Evolutionary conservation across 139 green algal genomes (phyloP), one percentile per base, ranked within the genome.

Genomic region (Astrephomene gubernaculifera): DNA sequence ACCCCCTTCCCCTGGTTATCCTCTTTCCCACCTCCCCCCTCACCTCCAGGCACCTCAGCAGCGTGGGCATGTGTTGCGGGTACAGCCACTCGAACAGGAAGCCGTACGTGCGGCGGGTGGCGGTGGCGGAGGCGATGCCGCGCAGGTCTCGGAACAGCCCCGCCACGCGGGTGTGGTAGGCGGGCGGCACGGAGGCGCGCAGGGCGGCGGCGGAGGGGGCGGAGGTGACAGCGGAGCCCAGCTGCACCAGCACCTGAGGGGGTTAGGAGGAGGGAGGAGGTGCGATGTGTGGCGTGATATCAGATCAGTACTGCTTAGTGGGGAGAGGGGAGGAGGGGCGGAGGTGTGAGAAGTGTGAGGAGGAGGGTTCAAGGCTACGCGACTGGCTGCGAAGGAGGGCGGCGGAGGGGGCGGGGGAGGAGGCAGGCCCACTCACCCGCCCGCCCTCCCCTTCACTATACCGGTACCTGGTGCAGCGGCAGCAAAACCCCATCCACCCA

Each of bases 11-110:
- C 49, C 49, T 57, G 14, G 14, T 57, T 25, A 12, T 57, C 49
- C 17, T 17, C 49, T 17, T 57, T 12, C 12, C 14, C 14, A 25
- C 49, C 57, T 44, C 31, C 35, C 24, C 24, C 0, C 68, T 2
- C 80, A 90, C 88, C 88, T 89, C 85, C 44, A 98, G 79, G 73
- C 95, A 96, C 49, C 89, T 91, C 41, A 95, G 57, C 22, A 99
- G 90, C 27, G 94, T 82, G 14, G 94, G 94, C 63, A 97, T 95
- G 92, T 99, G 96, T 33, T 88, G 80, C 0, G 97, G 96, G 92
- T 99, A 98, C 17, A 99, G 92, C 97, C 96, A 99, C 87, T 99
- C 96, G 86, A 99, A 99, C 31, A 99, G 85, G 74, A 96, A 78
- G 74, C 90, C 88, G 94, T 97, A 97, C 0, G 93, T 97, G 27